phyloP scores from a whole-genome alignment of 345 rosid genomes.

The Eutrema japonicum region DNA sequence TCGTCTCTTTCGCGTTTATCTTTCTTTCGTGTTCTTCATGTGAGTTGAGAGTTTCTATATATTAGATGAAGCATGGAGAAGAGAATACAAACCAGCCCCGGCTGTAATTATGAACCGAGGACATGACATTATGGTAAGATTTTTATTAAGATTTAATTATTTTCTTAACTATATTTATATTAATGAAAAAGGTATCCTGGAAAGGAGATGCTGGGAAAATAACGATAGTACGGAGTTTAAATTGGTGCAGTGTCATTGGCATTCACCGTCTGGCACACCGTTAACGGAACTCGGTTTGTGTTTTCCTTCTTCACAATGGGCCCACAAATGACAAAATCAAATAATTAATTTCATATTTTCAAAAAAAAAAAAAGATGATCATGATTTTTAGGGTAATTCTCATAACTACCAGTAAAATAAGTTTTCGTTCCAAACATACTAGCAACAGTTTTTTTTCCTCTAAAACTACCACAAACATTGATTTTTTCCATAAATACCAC shows the following conservation, averaged over 20 bases:
- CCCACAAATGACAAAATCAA: too few species aligned
- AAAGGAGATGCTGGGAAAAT: slow-evolving; percentile 68
- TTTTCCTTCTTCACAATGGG: neutral
- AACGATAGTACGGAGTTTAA: slow-evolving; percentile 52
- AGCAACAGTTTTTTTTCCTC: too few species aligned
- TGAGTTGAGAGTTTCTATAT: too few species aligned
- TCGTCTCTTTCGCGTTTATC: too few species aligned
- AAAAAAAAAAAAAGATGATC: neutral
- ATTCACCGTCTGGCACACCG: slow-evolving; percentile 66
- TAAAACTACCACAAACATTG: too few species aligned
- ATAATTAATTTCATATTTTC: neutral
- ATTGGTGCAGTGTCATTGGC: slow-evolving; percentile 69
- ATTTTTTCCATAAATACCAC: too few species aligned
- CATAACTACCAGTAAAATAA: too few species aligned
- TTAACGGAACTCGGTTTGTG: slow-evolving; percentile 61
- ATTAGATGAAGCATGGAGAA: too few species aligned
- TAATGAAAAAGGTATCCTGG: slow-evolving; percentile 67
- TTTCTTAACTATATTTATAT: neutral
- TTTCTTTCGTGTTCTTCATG: too few species aligned
- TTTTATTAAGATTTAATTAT: neutral
- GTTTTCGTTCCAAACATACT: too few species aligned
- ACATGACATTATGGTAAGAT: slow-evolving; percentile 62
- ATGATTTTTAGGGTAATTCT: neutral
- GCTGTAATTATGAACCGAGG: slow-evolving; percentile 63
- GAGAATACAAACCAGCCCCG: slow-evolving; percentile 64